Evolutionary conservation across 2,329 filamentous ascomycete species (phyloP).

Genomic region (Celoporthe dispersa): DNA sequence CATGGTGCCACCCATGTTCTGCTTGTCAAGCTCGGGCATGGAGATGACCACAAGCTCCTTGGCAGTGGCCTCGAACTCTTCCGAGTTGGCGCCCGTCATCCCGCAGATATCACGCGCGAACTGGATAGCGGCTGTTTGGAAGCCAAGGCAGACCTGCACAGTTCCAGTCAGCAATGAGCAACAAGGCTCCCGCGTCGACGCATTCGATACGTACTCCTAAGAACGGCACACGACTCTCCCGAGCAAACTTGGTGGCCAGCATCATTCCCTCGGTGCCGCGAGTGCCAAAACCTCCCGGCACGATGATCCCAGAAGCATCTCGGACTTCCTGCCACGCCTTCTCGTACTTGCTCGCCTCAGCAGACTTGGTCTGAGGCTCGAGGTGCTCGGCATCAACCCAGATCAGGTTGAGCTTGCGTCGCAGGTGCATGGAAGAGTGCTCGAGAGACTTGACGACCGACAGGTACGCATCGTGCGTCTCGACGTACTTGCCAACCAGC

Average conservation of each 20-base stretch:
- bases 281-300: constrained; percentile 79
- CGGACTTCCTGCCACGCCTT: constrained; percentile 83
- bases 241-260: constrained; percentile 81
- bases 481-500: constrained; percentile 90
- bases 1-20: constrained; percentile 76
- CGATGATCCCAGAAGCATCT: constrained; percentile 68
- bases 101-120: constrained; percentile 77
- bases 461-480: constrained; percentile 84
- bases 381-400: constrained; percentile 88
- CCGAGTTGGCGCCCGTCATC: constrained; percentile 59
- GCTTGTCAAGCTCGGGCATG: constrained; percentile 76
- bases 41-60: constrained; percentile 77
- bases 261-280: constrained; percentile 93
- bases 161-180: constrained; percentile 1
- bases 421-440: constrained; percentile 87
- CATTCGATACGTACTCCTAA: constrained; percentile 66
- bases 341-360: constrained; percentile 75
- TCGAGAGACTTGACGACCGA: constrained; percentile 73
- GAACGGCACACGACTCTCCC: constrained; percentile 79
- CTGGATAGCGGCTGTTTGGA: constrained; percentile 93
- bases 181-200: no score
- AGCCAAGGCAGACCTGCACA: constrained; percentile 70
- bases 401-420: constrained; percentile 76
- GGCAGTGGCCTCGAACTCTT: constrained; percentile 60
- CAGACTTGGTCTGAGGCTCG: constrained; percentile 66